Evolutionary conservation across 306 rosid genomes (phyloP).

Genomic region (Crotalaria pallida): DNA sequence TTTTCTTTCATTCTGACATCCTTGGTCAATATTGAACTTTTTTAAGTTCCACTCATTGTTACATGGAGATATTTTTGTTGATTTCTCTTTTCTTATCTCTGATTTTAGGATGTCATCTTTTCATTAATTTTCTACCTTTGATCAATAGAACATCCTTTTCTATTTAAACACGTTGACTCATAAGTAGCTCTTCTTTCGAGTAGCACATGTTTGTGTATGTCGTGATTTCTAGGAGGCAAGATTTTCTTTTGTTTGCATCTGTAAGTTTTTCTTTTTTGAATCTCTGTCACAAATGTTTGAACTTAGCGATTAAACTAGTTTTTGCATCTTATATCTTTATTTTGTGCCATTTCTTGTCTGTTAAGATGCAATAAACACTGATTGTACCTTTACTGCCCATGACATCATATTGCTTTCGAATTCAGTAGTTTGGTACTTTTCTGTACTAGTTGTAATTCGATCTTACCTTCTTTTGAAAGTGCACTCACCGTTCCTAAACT

Average conservation of each 20-base stretch:
- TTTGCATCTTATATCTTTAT: not conserved
- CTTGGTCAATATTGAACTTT: not conserved
- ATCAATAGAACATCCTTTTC: not conserved
- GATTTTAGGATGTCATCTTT: not conserved
- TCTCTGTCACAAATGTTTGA: not conserved
- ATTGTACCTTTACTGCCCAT: not conserved
- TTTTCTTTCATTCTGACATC: conserved; percentile 13
- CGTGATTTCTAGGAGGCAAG: not conserved
- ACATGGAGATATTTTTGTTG: not conserved
- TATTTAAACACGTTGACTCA: not conserved
- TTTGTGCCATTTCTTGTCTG: conserved; percentile 6
- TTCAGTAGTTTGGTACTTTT: not conserved
- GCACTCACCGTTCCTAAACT: not conserved
- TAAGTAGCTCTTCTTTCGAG: not conserved
- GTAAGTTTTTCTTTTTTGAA: not conserved
- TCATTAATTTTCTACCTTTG: too few relatives aligned
- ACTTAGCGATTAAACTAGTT: not conserved
- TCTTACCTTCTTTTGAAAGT: not conserved
- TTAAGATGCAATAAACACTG: not conserved
- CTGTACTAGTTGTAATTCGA: not conserved
- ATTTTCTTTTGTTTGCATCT: not conserved
- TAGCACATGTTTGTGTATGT: not conserved
- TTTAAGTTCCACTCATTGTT: not conserved
- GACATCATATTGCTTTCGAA: not conserved
- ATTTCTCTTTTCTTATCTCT: not conserved